A percentile compares a stretch with the other conserved stretches of the same genome.
Evolutionary conservation across 257 asterid genomes (phyloP).

Genomic region (Ocimum tenuiflorum): DNA sequence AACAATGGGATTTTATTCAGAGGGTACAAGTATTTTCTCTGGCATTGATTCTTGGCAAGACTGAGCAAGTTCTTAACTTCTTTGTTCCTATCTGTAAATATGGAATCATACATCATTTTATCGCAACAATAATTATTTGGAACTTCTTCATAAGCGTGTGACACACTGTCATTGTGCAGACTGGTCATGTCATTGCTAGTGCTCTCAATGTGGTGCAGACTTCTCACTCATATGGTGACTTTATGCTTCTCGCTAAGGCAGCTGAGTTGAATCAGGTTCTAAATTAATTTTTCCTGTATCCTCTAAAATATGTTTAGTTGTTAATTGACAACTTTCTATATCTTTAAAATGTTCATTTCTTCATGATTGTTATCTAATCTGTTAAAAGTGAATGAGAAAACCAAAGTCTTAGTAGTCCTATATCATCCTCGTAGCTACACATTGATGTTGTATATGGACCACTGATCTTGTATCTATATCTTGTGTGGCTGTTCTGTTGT

Average conservation of each 20-base stretch:
- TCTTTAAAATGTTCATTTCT: neutral
- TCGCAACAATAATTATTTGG: neutral
- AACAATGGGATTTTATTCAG: neutral
- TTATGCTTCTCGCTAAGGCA: conserved; percentile 68
- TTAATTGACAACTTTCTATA: neutral
- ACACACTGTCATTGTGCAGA: conserved; percentile 63
- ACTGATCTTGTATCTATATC: no score
- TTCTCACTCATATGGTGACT: conserved; percentile 74
- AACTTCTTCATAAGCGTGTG: neutral
- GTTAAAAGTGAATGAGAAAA: conserved; percentile 7
- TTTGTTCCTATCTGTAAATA: neutral
- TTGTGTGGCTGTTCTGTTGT: no score
- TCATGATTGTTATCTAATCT: conserved; percentile 1
- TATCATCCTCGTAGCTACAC: neutral
- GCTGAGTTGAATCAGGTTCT: conserved; percentile 67
- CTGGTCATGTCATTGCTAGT: conserved; percentile 62
- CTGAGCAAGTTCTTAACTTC: neutral
- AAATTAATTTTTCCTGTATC: conserved; percentile 8
- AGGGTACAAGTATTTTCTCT: no score
- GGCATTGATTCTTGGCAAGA: neutral
- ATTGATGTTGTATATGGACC: no score
- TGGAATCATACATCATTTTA: neutral
- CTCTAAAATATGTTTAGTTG: neutral
- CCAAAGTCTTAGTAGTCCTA: neutral
- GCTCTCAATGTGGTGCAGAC: conserved; percentile 89